A percentile compares a stretch with the other conserved stretches of the same genome.
These are phyloP conservation scores for Fusarium tuaranense DNA, from an alignment of 2,329 filamentous ascomycete genomes.

Conservation along the genomic window DNA sequence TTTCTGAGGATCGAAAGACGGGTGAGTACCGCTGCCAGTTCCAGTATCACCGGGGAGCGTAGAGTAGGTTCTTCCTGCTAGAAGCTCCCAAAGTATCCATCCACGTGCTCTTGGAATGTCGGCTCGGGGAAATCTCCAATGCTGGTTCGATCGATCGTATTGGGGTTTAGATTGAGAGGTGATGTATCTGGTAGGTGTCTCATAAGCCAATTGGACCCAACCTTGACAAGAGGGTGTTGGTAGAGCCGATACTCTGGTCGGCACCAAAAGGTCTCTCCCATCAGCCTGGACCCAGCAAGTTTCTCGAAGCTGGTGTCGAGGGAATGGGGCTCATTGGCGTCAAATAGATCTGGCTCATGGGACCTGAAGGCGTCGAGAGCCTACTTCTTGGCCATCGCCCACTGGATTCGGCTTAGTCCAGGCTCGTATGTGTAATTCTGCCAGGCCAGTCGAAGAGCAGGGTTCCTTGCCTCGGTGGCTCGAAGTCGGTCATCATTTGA, in stretches of 20 bases:
- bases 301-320: not conserved
- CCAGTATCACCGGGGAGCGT: too few relatives aligned
- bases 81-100: not conserved
- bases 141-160: too few relatives aligned
- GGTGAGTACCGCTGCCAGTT: too few relatives aligned
- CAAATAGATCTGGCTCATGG: too few relatives aligned
- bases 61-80: not conserved
- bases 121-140: not conserved
- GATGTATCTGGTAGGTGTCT: not conserved
- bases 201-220: not conserved
- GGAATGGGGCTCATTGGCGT: too few relatives aligned
- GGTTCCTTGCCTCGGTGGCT: not conserved
- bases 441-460: not conserved
- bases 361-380: slow-evolving; percentile 49
- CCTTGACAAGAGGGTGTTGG: not conserved
- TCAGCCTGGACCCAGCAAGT: not conserved
- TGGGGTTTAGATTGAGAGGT: not conserved
- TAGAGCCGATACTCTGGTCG: not conserved
- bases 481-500: not conserved
- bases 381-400: not conserved
- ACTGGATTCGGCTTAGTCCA: not conserved
- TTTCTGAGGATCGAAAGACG: too few relatives aligned
- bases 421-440: not conserved
- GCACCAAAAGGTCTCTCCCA: not conserved
- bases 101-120: not conserved